These are phyloP conservation scores for Chaetoscypha palmicola DNA, from an alignment of 2,329 filamentous ascomycete species.

Conservation along the genomic window DNA sequence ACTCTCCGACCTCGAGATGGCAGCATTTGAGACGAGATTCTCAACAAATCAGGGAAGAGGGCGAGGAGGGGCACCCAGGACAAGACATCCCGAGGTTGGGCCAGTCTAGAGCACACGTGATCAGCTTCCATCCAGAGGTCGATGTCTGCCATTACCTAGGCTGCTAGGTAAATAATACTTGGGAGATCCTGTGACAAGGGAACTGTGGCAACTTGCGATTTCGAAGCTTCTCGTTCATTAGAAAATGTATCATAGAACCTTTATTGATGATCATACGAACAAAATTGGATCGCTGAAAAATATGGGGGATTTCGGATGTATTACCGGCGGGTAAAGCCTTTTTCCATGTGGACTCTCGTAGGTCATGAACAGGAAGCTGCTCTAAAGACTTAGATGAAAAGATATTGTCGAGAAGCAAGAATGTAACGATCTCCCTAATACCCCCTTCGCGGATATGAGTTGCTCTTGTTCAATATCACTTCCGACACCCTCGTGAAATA, in stretches of 20 bases:
- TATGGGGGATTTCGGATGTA: not conserved
- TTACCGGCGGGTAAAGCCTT: constrained; percentile 4
- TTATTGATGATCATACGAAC: not conserved
- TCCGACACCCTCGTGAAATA: not conserved
- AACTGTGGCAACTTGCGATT: not conserved
- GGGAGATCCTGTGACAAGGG: not conserved
- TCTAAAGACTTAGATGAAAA: not conserved
- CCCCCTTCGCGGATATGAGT: too few relatives aligned
- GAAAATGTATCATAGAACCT: not conserved
- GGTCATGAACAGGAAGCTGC: not conserved
- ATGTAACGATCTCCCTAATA: too few relatives aligned
- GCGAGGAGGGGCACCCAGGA: not conserved
- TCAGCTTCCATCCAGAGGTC: not conserved
- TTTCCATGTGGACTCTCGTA: not conserved
- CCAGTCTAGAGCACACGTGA: not conserved
- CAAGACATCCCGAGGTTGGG: not conserved
- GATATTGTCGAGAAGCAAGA: not conserved
- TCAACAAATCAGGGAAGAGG: constrained; percentile 1
- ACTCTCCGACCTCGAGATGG: constrained; percentile 1
- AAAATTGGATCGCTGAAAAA: not conserved
- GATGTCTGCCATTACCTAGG: too few relatives aligned
- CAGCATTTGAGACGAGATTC: constrained; percentile 1
- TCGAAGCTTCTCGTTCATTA: not conserved
- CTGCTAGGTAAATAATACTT: too few relatives aligned
- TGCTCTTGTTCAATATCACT: not conserved